Percentiles rank a stretch among this genome's conserved stretches.
Evolutionary conservation across 257 asterid genomes (phyloP).

Genomic region (Lycium barbarum): DNA sequence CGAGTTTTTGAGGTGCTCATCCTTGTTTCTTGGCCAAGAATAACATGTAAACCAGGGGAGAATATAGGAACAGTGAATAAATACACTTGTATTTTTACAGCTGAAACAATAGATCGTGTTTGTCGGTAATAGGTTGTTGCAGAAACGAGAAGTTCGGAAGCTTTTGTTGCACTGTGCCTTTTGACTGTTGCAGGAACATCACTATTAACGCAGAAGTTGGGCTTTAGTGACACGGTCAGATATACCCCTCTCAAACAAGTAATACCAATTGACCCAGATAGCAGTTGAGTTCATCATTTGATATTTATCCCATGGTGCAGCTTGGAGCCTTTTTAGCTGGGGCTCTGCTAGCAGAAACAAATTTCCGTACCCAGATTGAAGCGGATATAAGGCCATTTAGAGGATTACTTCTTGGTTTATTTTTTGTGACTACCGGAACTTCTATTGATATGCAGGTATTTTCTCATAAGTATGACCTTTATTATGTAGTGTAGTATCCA

Average conservation of each 20-base stretch:
- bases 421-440: slow-evolving; percentile 97
- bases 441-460: slow-evolving; percentile 94
- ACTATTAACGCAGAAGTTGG: slow-evolving; percentile 88
- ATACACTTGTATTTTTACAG: slow-evolving; percentile 26
- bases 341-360: slow-evolving; percentile 94
- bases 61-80: slow-evolving; percentile 25
- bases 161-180: slow-evolving; percentile 97
- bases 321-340: slow-evolving; percentile 99
- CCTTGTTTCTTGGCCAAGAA: slow-evolving; percentile 29
- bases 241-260: slow-evolving; percentile 32
- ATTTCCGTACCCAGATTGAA: slow-evolving; percentile 97
- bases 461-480: slow-evolving; percentile 13
- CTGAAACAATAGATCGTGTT: slow-evolving; percentile 38
- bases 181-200: slow-evolving; percentile 98
- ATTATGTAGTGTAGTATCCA: not conserved
- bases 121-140: slow-evolving; percentile 81
- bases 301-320: slow-evolving; percentile 51
- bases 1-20: slow-evolving; percentile 89
- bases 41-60: slow-evolving; percentile 28
- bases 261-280: slow-evolving; percentile 22
- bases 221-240: slow-evolving; percentile 98
- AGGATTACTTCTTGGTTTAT: slow-evolving; percentile 95
- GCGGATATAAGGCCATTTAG: slow-evolving; percentile 99
- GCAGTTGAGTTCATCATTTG: slow-evolving; percentile 28
- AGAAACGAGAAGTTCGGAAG: slow-evolving; percentile 96